phyloP scores from a whole-genome alignment of 2,329 filamentous ascomycete species.

The Pyricularia sp. region DNA sequence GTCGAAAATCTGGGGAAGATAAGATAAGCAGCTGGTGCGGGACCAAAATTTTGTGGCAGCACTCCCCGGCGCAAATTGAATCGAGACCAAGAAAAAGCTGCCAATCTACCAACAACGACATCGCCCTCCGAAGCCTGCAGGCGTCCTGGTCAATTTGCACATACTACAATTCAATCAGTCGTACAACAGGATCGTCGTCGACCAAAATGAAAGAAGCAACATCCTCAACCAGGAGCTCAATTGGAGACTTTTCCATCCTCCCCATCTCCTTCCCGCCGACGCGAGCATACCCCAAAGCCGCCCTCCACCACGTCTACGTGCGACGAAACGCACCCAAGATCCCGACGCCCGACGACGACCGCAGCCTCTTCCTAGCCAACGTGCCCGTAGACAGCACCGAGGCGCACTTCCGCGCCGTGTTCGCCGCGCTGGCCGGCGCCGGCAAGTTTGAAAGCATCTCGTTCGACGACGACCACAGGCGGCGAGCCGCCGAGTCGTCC shows the following conservation, averaged over 20 bases:
- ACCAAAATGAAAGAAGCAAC: neutral
- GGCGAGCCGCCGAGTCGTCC: constrained; percentile 2
- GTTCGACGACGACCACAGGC: constrained; percentile 50
- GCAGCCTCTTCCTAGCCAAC: constrained; percentile 85
- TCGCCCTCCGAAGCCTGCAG: neutral
- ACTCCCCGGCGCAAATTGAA: neutral
- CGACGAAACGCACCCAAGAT: constrained; percentile 71
- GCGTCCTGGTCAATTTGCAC: neutral
- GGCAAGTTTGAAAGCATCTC: constrained; percentile 65
- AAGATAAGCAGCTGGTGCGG: neutral
- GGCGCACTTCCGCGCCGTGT: constrained; percentile 60
- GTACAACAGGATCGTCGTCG: neutral
- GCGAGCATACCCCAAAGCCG: constrained; percentile 37
- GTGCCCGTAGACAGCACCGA: constrained; percentile 75
- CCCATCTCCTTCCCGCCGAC: constrained; percentile 52
- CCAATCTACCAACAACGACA: neutral
- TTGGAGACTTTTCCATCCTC: constrained; percentile 54
- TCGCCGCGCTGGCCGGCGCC: constrained; percentile 59
- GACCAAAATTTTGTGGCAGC: neutral
- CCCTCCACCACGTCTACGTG: constrained; percentile 74
- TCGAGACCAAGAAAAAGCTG: neutral
- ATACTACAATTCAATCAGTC: neutral
- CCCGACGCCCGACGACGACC: constrained; percentile 56
- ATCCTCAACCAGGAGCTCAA: neutral
- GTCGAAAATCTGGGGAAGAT: neutral